Conservation (phyloP, 192 early-diverging fungal genomes). For the Coemansia sp. region DNA sequence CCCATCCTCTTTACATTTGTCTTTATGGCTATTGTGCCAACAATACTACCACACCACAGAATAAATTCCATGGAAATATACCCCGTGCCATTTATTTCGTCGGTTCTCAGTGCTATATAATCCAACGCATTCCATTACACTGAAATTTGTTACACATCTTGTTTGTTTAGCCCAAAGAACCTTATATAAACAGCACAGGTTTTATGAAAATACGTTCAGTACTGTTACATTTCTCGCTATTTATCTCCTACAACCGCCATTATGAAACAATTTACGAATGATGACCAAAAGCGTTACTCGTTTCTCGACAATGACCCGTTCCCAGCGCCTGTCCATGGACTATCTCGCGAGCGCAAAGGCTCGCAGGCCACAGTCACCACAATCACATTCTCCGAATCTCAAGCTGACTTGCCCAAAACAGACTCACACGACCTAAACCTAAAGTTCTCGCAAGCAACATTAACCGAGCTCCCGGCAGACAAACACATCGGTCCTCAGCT, state of each 20-base stretch:
- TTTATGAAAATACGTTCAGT: background rate
- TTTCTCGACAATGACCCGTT: conserved; percentile 22
- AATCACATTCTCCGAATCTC: background rate
- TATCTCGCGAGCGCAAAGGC: background rate
- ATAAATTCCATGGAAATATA: too few species aligned
- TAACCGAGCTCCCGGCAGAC: conserved; percentile 12
- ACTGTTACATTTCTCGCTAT: background rate
- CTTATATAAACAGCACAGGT: background rate
- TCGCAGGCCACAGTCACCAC: conserved; percentile 6
- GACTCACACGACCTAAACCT: background rate
- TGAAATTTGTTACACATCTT: too few species aligned
- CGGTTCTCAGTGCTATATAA: too few species aligned
- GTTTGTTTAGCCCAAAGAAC: too few species aligned
- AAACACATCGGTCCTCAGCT: conserved; percentile 5
- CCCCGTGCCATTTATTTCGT: too few species aligned
- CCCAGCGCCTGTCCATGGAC: background rate
- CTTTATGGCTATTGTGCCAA: background rate
- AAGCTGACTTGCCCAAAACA: background rate
- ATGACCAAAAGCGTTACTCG: conserved; percentile 3
- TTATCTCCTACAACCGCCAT: background rate
- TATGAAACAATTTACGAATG: conserved; percentile 4
- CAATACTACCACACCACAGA: background rate
- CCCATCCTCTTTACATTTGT: background rate
- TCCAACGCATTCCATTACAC: too few species aligned
- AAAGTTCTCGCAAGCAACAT: conserved; percentile 28